A percentile compares a stretch with the other conserved stretches of the same genome.
These are phyloP conservation scores for Euphorbia corollata DNA, from an alignment of 441 rosid genomes.

Conservation along the genomic window DNA sequence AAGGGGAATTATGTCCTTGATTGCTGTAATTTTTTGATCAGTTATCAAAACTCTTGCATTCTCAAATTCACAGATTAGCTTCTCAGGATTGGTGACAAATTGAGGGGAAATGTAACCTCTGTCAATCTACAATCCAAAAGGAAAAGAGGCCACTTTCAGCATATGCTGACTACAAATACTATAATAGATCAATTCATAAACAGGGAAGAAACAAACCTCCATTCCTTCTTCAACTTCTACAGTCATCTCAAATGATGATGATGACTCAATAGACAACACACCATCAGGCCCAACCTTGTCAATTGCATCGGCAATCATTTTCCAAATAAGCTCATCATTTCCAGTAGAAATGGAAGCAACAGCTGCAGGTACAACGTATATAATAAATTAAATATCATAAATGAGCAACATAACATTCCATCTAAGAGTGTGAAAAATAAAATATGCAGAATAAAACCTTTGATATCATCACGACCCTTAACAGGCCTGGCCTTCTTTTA, in stretches of 20 bases:
- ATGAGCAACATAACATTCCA: background rate
- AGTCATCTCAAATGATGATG: slow-evolving; percentile 90
- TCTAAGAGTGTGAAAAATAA: background rate
- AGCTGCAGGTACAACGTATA: slow-evolving; percentile 35
- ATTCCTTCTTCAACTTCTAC: slow-evolving; percentile 97
- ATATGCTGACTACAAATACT: background rate
- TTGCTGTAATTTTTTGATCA: slow-evolving; percentile 84
- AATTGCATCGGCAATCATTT: slow-evolving; percentile 95
- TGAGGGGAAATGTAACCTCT: slow-evolving; percentile 97
- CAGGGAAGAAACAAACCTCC: slow-evolving; percentile 48
- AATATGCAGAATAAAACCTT: slow-evolving; percentile 34
- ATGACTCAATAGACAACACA: slow-evolving; percentile 92
- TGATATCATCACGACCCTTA: slow-evolving; percentile 78
- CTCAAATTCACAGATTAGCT: slow-evolving; percentile 79
- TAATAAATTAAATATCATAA: background rate
- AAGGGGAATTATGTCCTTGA: slow-evolving; percentile 87
- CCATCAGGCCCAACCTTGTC: slow-evolving; percentile 99
- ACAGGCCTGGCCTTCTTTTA: slow-evolving; percentile 81
- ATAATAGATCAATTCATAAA: background rate
- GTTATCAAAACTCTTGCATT: slow-evolving; percentile 82
- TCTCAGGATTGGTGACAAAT: slow-evolving; percentile 87
- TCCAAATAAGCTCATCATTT: slow-evolving; percentile 81
- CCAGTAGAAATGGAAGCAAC: slow-evolving; percentile 93
- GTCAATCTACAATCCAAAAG: slow-evolving; percentile 53
- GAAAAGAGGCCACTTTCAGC: background rate